A percentile compares a stretch with the other conserved stretches of the same genome.
phyloP scores from a whole-genome alignment of 768 basidiomycete genomes.

The Amanita pseudoporphyria region DNA sequence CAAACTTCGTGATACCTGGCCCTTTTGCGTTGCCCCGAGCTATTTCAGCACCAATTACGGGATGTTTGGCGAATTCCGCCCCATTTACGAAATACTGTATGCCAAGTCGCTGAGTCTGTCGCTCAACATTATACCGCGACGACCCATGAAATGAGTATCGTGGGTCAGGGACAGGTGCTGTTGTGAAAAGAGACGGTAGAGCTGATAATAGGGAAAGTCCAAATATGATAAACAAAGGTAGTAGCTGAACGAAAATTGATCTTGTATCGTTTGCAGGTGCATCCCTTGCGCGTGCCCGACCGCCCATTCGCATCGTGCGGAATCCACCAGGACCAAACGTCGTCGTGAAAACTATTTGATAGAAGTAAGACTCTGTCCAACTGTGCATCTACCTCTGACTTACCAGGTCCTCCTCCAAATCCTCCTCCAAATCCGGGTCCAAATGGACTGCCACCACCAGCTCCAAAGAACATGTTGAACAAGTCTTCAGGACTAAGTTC shows the following conservation, averaged over 20 bases:
- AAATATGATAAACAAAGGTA: constrained; percentile 80
- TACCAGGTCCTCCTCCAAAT: constrained; percentile 51
- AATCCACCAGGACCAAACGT: constrained; percentile 81
- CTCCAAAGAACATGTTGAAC: constrained; percentile 98
- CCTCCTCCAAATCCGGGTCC: constrained; percentile 45
- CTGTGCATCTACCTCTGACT: constrained; percentile 10
- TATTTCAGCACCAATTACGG: constrained; percentile 63
- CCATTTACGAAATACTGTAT: constrained; percentile 82
- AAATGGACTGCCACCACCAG: constrained; percentile 50
- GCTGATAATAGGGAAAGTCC: constrained; percentile 76
- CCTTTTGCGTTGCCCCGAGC: constrained; percentile 40
- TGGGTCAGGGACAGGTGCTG: constrained; percentile 67
- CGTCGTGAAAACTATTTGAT: constrained; percentile 55
- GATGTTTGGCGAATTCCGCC: constrained; percentile 67
- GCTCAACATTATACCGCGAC: constrained; percentile 54
- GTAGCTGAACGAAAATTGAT: constrained; percentile 62
- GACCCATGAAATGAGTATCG: constrained; percentile 60
- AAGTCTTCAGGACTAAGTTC: constrained; percentile 94
- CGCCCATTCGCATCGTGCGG: constrained; percentile 53
- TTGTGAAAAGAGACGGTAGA: constrained; percentile 66
- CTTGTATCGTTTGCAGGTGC: constrained; percentile 37
- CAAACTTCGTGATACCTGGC: constrained; percentile 51
- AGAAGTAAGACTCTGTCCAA: background rate
- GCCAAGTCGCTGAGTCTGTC: constrained; percentile 60
- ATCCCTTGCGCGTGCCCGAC: constrained; percentile 24